Evolutionary conservation across 2,329 filamentous ascomycete species (phyloP).

Genomic region (Tolypocladium tropicale): DNA sequence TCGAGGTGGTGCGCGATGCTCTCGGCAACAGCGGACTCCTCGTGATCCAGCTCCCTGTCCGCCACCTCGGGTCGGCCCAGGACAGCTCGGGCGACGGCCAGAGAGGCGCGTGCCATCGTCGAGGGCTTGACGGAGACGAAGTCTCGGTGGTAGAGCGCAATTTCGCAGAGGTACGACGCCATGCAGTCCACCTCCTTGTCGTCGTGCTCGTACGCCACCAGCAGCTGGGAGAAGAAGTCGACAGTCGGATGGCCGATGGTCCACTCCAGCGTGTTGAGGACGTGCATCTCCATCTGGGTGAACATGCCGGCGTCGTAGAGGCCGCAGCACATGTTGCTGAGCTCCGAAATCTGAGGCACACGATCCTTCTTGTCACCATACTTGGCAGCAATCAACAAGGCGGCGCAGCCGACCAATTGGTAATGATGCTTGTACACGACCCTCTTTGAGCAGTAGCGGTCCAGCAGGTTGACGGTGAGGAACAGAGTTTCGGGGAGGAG

Average conservation of each 20-base stretch:
- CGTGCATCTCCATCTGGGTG: conserved; percentile 99
- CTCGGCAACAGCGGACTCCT: conserved; percentile 56
- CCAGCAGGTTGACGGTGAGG: conserved; percentile 90
- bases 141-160: conserved; percentile 90
- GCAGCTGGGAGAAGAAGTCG: conserved; percentile 84
- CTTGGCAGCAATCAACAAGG: conserved; percentile 92
- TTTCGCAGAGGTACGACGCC: conserved; percentile 88
- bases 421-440: conserved; percentile 99
- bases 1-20: conserved; percentile 49
- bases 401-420: conserved; percentile 91
- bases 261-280: conserved; percentile 95
- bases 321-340: conserved; percentile 98
- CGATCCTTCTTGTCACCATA: conserved; percentile 98
- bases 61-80: conserved; percentile 68
- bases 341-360: conserved; percentile 91
- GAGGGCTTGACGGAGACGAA: conserved; percentile 91
- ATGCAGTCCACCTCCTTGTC: conserved; percentile 90
- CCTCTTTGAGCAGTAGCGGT: conserved; percentile 93
- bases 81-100: conserved; percentile 80
- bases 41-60: conserved; percentile 66
- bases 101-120: conserved; percentile 76
- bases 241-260: conserved; percentile 91
- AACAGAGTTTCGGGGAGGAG: conserved; percentile 92
- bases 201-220: conserved; percentile 66
- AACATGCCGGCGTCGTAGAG: conserved; percentile 99